These are phyloP conservation scores for Afroboletus lepidellus DNA, from an alignment of 1,284 basidiomycete genomes.

Conservation along the genomic window DNA sequence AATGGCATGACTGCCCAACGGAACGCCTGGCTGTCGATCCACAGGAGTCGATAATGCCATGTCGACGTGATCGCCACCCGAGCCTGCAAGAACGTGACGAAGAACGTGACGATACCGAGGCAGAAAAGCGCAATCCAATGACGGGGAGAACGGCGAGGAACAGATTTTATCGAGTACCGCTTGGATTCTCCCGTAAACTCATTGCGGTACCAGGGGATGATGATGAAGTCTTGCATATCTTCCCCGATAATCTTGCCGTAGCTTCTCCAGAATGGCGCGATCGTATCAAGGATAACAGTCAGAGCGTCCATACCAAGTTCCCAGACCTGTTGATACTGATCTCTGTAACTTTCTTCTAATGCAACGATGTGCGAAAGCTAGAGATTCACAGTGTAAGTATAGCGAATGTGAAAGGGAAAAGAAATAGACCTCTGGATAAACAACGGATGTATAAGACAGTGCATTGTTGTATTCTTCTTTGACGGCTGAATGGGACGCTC, in stretches of 20 bases:
- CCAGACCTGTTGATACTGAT: slow-evolving; percentile 74
- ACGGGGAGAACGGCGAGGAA: slow-evolving; percentile 61
- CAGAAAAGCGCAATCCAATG: slow-evolving; percentile 64
- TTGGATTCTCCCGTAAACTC: slow-evolving; percentile 76
- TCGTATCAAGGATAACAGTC: slow-evolving; percentile 68
- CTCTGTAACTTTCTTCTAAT: slow-evolving; percentile 70
- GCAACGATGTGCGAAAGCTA: slow-evolving; percentile 66
- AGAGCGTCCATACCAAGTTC: slow-evolving; percentile 72
- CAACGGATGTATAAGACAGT: slow-evolving; percentile 63
- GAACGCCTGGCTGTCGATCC: slow-evolving; percentile 55
- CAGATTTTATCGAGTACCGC: slow-evolving; percentile 53
- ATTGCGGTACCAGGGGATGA: slow-evolving; percentile 75
- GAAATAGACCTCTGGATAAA: slow-evolving; percentile 66
- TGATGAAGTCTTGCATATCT: slow-evolving; percentile 73
- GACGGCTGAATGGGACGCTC: slow-evolving; percentile 50
- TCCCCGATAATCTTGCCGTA: slow-evolving; percentile 75
- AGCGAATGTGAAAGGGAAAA: not conserved
- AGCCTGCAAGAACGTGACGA: slow-evolving; percentile 50
- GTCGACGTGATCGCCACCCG: slow-evolving; percentile 53
- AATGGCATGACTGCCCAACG: slow-evolving; percentile 60
- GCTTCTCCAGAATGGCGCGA: slow-evolving; percentile 74
- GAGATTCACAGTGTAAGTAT: slow-evolving; percentile 5
- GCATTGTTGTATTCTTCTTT: slow-evolving; percentile 68
- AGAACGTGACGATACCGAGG: slow-evolving; percentile 47
- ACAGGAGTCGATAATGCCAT: slow-evolving; percentile 49